Conservation (phyloP, 768 basidiomycete genomes). For the Tulasnella sp. region DNA sequence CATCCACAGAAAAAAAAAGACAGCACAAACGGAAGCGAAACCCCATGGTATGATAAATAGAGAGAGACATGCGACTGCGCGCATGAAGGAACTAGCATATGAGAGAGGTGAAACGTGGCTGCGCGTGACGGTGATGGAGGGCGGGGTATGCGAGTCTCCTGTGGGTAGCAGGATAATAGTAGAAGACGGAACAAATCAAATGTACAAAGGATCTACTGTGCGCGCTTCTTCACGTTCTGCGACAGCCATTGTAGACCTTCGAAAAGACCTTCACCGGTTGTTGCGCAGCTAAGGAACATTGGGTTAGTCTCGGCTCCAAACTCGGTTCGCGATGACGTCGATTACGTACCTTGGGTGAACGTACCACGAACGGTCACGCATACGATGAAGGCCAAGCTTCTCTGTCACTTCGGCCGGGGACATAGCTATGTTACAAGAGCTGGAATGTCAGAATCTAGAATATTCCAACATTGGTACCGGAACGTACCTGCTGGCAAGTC, state of each 20-base stretch:
- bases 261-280: conserved; percentile 53
- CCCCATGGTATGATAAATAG: conserved; percentile 22
- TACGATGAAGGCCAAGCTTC: conserved; percentile 51
- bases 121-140: not conserved
- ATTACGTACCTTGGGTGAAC: conserved; percentile 52
- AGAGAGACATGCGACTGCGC: not conserved
- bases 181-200: not conserved
- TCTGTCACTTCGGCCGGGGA: conserved; percentile 55
- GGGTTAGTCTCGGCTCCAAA: not conserved
- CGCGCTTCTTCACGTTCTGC: conserved; percentile 33
- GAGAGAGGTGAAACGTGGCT: conserved; percentile 13
- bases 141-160: not conserved
- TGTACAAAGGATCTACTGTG: not conserved
- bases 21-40: conserved; percentile 3
- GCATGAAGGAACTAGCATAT: conserved; percentile 5
- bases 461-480: not conserved
- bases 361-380: conserved; percentile 55
- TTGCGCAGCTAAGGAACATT: conserved; percentile 45
- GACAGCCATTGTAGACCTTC: conserved; percentile 52
- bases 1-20: conserved; percentile 3
- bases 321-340: not conserved
- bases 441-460: not conserved
- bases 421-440: conserved; percentile 45
- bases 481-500: conserved; percentile 52
- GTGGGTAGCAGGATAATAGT: conserved; percentile 1